A percentile compares a stretch with the other conserved stretches of the same genome.
phyloP scores from a whole-genome alignment of 768 basidiomycete species.

The Leccinellum luteum region DNA sequence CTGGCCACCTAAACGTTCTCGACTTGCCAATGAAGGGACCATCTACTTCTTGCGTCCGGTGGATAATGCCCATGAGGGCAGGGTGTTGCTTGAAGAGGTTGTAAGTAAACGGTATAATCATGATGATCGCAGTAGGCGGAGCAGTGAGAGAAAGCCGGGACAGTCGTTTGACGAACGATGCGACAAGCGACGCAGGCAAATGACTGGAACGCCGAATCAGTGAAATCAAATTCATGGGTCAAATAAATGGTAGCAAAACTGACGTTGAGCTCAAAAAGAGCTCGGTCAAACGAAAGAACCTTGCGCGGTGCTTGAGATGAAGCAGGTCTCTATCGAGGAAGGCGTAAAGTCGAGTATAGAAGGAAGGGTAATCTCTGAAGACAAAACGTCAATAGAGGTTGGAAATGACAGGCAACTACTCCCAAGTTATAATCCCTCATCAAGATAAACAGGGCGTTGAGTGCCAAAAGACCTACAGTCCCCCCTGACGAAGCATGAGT shows the following conservation, averaged over 20 bases:
- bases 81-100: slow-evolving; percentile 93
- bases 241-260: slow-evolving; percentile 30
- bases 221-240: background rate
- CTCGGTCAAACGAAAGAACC: slow-evolving; percentile 92
- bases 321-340: slow-evolving; percentile 86
- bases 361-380: slow-evolving; percentile 88
- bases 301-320: slow-evolving; percentile 88
- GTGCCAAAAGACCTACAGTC: slow-evolving; percentile 77
- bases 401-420: slow-evolving; percentile 29
- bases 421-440: slow-evolving; percentile 94
- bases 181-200: slow-evolving; percentile 85
- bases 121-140: slow-evolving; percentile 87
- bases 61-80: slow-evolving; percentile 90
- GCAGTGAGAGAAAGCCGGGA: slow-evolving; percentile 80
- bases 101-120: slow-evolving; percentile 91
- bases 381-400: slow-evolving; percentile 1
- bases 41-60: slow-evolving; percentile 49
- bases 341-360: slow-evolving; percentile 89
- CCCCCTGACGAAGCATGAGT: slow-evolving; percentile 54
- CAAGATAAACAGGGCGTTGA: slow-evolving; percentile 88
- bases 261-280: slow-evolving; percentile 91
- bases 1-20: background rate
- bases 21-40: slow-evolving; percentile 35
- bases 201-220: slow-evolving; percentile 50
- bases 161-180: slow-evolving; percentile 92